Evolutionary conservation across 139 green algal species (phyloP), one percentile per base, ranked within the genome.

Genomic region (Ettlia oleoabundans): DNA sequence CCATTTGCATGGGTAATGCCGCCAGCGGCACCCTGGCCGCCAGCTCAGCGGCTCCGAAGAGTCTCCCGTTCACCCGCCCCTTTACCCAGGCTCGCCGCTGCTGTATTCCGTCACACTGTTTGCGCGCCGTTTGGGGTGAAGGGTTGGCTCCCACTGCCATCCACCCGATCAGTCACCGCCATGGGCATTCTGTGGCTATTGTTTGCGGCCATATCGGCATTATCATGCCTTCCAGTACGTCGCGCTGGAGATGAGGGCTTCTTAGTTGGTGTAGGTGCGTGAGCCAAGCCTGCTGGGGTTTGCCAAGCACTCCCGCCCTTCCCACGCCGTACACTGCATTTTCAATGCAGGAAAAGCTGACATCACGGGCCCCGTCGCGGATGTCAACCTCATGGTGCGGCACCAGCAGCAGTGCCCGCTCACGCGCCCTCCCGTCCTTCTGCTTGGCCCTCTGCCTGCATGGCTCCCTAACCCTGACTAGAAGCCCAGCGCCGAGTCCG

Each of bases 331-430:
- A 41, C 42, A 42, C 33, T 71, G n/a, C 18, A 13, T 22, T 52
- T 33, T 19, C 30, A 6, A 3, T 47, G 33, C 86, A 93, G 92
- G 92, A 47, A 93, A 92, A 63, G 89, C 89, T 10, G 93, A 96
- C 66, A 92, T 96, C 77, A 96, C 93, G 1, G 93, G 93, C 1
- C 93, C 93, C 38, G 91, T 90, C 3, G 94, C 92, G 21, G 93
- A 97, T 51, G 91, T 97, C 2, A 95, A 96, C 73, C 80, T 97
- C 5, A 97, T 97, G 94, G 94, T 96, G 68, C 43, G 81, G 33
- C 2, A 18, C 68, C 42, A 40, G 18, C 26, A 24, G 19, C 15
- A 33, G 28, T 40, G 26, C 70, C 33, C 10, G 30, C 32, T 28
- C 5, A 10, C 43, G 8, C 43, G 3, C 10, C 70, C 42, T 13